Base-by-base conservation (phyloP, 2,329 filamentous ascomycete species). In the Graphiopsis chlorocephala region DNA sequence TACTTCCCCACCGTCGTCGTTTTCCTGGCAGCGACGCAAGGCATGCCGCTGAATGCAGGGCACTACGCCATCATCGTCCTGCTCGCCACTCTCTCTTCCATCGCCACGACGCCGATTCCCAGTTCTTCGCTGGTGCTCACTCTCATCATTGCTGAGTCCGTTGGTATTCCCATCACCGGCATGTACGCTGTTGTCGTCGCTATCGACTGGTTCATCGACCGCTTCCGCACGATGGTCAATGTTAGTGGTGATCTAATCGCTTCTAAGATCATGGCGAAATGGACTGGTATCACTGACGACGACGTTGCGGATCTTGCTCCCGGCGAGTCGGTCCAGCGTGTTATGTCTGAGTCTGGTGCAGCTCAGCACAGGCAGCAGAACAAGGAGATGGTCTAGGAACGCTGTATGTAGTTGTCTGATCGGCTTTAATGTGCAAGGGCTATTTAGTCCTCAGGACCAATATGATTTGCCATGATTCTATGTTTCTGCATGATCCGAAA, bases 171-270 rank as follows among this genome's bases (percentile, higher is more conserved):
- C 1, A 71, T 83, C 35, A 83, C 80, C 0, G 79, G 76, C 20
- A 83, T 84, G 81, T 84, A 81, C 67, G 82, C 79, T 25, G 81
- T 85, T 47, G 81, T 85, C 15, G 79, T 84, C 2, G 82, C 82
- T 26, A 84, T 85, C 52, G 83, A 84, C 67, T 85, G 82, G 83
- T 80, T 85, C 72, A 75, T 84, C n/a, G 83, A 85, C 72, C 80
- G 83, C 29, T 85, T 85, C 78, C 77, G 83, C 15, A 85, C 83
- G 0, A 78, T 80, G 3, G 70, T 80, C 62, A 85, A 85, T 66
- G 82, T 85, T 50, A 80, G 77, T 38, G 81, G 81, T n/a, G 83
- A 85, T 70, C 66, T 83, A 1, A 84, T 79, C 64, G 81, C 79
- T 0, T 79, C 78, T 2, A 70, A 68, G 2, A 72, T 82, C 29